Conservation (phyloP, 805 yeast genomes). For the Saccharomycopsis fermentans region DNA sequence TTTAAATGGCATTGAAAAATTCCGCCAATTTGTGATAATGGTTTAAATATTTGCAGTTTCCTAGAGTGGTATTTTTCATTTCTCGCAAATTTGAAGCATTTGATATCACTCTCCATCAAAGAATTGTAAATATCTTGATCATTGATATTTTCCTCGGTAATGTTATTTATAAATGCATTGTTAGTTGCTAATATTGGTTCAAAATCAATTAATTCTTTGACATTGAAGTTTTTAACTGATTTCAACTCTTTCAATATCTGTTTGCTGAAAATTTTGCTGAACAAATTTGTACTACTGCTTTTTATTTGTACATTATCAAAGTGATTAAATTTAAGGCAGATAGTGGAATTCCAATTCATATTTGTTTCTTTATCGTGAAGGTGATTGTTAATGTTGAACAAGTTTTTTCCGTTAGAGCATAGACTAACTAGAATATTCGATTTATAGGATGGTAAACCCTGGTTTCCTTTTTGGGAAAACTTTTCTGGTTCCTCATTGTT, state of each 20-base stretch:
- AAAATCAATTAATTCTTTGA: neutral
- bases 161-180: neutral
- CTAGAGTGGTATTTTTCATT: conserved; percentile 4
- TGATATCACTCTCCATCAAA: neutral
- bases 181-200: neutral
- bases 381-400: conserved; percentile 1
- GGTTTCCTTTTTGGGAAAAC: neutral
- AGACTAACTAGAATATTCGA: conserved; percentile 5
- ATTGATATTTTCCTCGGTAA: neutral
- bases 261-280: neutral
- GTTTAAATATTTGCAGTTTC: conserved; percentile 6
- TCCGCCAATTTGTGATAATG: conserved; percentile 11
- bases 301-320: neutral
- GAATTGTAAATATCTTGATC: neutral
- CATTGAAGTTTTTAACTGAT: neutral
- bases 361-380: conserved; percentile 3
- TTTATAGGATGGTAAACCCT: neutral
- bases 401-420: conserved; percentile 10
- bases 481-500: neutral
- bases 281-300: neutral
- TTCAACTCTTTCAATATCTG: neutral
- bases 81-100: conserved; percentile 12
- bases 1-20: conserved; percentile 11
- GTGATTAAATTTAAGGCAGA: conserved; percentile 6
- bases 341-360: conserved; percentile 14